Percentiles rank a stretch among this genome's conserved stretches.
Evolutionary conservation across 1,284 basidiomycete species (phyloP).

Genomic region (Afroboletus lepidellus): DNA sequence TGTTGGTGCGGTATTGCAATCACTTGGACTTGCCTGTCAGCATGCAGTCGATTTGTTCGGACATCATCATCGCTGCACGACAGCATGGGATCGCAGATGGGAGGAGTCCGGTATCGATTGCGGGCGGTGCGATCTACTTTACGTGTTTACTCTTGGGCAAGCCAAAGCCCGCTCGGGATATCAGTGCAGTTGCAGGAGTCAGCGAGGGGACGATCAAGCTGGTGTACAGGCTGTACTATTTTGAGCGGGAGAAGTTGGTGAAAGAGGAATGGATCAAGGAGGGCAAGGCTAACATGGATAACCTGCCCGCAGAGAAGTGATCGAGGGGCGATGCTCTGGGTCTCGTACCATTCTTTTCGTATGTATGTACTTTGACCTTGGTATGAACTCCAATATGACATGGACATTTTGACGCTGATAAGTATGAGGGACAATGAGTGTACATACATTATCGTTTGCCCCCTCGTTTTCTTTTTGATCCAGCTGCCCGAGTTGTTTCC

Average conservation of each 20-base stretch:
- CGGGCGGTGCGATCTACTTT: slow-evolving; percentile 94
- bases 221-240: slow-evolving; percentile 73
- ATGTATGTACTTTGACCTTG: slow-evolving; percentile 20
- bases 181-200: slow-evolving; percentile 94
- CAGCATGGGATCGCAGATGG: slow-evolving; percentile 89
- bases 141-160: slow-evolving; percentile 81
- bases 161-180: slow-evolving; percentile 77
- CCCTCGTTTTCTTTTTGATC: slow-evolving; percentile 23
- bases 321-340: neutral
- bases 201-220: slow-evolving; percentile 95
- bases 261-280: slow-evolving; percentile 81
- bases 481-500: slow-evolving; percentile 21
- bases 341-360: slow-evolving; percentile 18
- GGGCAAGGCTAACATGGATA: slow-evolving; percentile 63
- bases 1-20: slow-evolving; percentile 93
- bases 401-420: neutral
- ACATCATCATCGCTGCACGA: slow-evolving; percentile 82
- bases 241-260: slow-evolving; percentile 69
- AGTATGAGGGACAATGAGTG: too few relatives aligned
- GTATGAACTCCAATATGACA: slow-evolving; percentile 8
- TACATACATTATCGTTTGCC: slow-evolving; percentile 17
- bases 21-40: slow-evolving; percentile 86
- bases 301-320: slow-evolving; percentile 30
- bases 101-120: slow-evolving; percentile 92
- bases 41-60: slow-evolving; percentile 80